A percentile compares a stretch with the other conserved stretches of the same genome.
Conservation (phyloP, 768 basidiomycete species). For the Suillus discolor region DNA sequence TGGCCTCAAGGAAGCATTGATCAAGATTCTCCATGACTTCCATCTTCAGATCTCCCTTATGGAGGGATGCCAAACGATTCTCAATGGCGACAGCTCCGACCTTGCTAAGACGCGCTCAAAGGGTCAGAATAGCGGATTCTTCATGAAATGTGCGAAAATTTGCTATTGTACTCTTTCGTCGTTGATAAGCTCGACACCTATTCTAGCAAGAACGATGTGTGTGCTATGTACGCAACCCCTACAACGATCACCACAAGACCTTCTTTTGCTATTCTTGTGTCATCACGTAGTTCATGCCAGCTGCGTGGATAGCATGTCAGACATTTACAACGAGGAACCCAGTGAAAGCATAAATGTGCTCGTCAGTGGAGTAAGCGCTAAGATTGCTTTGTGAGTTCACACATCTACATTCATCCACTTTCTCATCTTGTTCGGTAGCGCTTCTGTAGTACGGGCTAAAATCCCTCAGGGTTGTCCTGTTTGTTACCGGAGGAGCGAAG, state of each 20-base stretch:
- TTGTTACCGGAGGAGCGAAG: slow-evolving; percentile 64
- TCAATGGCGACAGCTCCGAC: slow-evolving; percentile 80
- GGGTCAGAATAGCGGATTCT: slow-evolving; percentile 81
- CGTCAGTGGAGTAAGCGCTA: slow-evolving; percentile 56
- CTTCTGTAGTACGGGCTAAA: slow-evolving; percentile 67
- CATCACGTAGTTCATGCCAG: slow-evolving; percentile 84
- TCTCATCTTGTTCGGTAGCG: slow-evolving; percentile 42
- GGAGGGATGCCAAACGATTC: slow-evolving; percentile 88
- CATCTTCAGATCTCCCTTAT: slow-evolving; percentile 91
- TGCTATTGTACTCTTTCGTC: neutral
- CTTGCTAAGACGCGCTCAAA: slow-evolving; percentile 69
- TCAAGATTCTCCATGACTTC: slow-evolving; percentile 97
- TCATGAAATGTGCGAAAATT: slow-evolving; percentile 66
- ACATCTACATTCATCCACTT: neutral
- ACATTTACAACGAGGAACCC: slow-evolving; percentile 63
- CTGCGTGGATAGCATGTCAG: slow-evolving; percentile 69
- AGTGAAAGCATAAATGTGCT: slow-evolving; percentile 43
- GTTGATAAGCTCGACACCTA: neutral
- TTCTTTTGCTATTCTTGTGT: slow-evolving; percentile 82
- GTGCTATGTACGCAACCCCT: slow-evolving; percentile 65
- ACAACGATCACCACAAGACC: slow-evolving; percentile 56
- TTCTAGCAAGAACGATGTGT: slow-evolving; percentile 63
- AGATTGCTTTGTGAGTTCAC: slow-evolving; percentile 73
- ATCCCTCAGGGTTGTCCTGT: slow-evolving; percentile 77
- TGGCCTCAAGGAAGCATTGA: slow-evolving; percentile 88